Conservation (phyloP, 2,329 filamentous ascomycete species). For the Stachybotrys elegans region DNA sequence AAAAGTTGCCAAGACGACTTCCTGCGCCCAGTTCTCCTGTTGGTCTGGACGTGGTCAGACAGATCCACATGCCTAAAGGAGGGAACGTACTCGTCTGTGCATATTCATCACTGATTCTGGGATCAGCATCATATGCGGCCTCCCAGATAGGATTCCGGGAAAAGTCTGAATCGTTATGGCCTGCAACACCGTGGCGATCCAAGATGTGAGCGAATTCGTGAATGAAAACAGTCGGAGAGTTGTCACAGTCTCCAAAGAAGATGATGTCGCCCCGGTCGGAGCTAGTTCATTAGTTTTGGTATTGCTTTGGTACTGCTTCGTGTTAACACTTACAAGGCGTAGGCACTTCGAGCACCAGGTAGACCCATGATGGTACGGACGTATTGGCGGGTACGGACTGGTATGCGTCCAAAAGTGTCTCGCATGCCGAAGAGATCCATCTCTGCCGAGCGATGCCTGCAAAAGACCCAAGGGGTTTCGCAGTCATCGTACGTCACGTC, state of each 20-base stretch:
- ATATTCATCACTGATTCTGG: no score
- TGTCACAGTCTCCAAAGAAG: constrained; percentile 8
- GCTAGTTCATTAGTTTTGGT: no score
- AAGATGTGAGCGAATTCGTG: constrained; percentile 15
- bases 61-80: no score
- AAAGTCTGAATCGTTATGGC: no score
- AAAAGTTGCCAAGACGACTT: constrained; percentile 16
- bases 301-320: no score
- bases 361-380: constrained; percentile 18
- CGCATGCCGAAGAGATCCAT: constrained; percentile 17
- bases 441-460: constrained; percentile 19
- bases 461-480: constrained; percentile 21
- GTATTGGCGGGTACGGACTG: constrained; percentile 21
- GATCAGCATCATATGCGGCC: constrained; percentile 14
- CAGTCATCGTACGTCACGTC: constrained; percentile 22
- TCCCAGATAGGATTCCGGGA: constrained; percentile 15
- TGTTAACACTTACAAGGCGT: constrained; percentile 3
- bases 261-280: constrained; percentile 15
- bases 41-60: no score
- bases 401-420: constrained; percentile 21
- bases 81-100: no score
- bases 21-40: constrained; percentile 23
- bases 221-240: constrained; percentile 7
- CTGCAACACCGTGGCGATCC: constrained; percentile 14
- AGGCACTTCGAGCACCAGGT: constrained; percentile 6